phyloP scores from a whole-genome alignment of 129 eudicot genomes.

The Flaveria trinervia region DNA sequence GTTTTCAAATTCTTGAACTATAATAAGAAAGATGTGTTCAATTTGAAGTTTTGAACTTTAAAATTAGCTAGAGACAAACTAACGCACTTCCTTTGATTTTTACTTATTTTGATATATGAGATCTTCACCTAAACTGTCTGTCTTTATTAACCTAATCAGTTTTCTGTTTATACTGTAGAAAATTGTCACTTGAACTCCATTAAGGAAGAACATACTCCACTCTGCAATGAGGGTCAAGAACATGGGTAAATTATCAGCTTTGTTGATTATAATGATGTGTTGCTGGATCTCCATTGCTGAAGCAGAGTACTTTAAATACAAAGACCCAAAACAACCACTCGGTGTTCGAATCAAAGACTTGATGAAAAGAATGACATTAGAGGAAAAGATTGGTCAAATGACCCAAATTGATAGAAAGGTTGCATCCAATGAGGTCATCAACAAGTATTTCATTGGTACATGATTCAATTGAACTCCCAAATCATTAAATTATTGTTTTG shows the following conservation, averaged over 20 bases:
- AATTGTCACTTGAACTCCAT: constrained; percentile 12
- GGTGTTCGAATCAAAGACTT: constrained; percentile 58
- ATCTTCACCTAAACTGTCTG: constrained; percentile 9
- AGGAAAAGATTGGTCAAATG: constrained; percentile 88
- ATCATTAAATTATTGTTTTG: background rate
- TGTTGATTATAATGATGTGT: constrained; percentile 37
- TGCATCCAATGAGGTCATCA: constrained; percentile 57
- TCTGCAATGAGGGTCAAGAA: constrained; percentile 37
- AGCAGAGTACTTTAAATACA: constrained; percentile 55
- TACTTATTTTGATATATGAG: background rate
- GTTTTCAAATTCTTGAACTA: constrained; percentile 6
- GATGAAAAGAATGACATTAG: constrained; percentile 61
- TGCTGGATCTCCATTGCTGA: constrained; percentile 46
- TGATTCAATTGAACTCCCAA: constrained; percentile 1
- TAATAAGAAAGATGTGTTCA: constrained; percentile 13
- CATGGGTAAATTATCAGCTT: constrained; percentile 31
- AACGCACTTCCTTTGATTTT: background rate
- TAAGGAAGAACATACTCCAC: constrained; percentile 20
- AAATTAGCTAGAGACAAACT: constrained; percentile 1
- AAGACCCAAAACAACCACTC: constrained; percentile 67
- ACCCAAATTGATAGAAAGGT: constrained; percentile 62
- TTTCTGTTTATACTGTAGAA: constrained; percentile 22
- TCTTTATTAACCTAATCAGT: constrained; percentile 1
- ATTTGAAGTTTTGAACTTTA: constrained; percentile 20
- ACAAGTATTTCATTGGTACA: constrained; percentile 64